Base-by-base conservation (phyloP, 768 basidiomycete genomes). In the Daedaleopsis sinensis region DNA sequence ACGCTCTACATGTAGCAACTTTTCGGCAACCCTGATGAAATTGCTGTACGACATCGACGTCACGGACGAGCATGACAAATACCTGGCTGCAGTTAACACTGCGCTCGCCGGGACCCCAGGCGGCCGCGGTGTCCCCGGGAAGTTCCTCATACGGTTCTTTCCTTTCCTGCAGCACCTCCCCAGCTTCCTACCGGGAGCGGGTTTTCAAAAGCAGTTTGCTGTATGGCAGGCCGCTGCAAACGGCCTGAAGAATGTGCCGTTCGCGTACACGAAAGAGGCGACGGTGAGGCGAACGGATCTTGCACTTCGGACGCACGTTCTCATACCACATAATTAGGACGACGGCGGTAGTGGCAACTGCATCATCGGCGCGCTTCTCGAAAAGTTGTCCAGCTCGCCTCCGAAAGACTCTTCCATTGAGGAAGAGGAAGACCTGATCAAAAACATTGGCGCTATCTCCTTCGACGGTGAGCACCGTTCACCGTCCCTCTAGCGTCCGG, bases 11-110 rank as follows among this genome's bases (percentile, higher is more conserved):
- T 21, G 11, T 15, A 49, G 47, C 47, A 49, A 21, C 3, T 58
- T 52, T 19, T 15, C 50, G 1, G 52, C 47, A 7, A 47, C 37
- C 10, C 68, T 71, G 46, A 61, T 76, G 21, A 54, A 62, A 24
- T 57, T 75, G 15, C 61, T 63, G 7, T 74, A 74, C 52, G 75
- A 69, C 13, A 72, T 71, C 50, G 63, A 65, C 10, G 70, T 61
- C 12, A 63, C 58, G 5, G 60, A 55, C n/a, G 57, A 68, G 11
- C 16, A 67, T 4, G 75, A 76, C 46, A 72, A 73, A 39, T 62
- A 69, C 35, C 38, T 63, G 5, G 11, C 3, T 5, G 19, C 43
- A 10, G 51, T 39, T 11, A 16, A 62, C 3, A 15, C 24, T 12
- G 61, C 56, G 15, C 15, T 62, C 19, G 37, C 46, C 5, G 46